Conservation (phyloP, 2,329 filamentous ascomycete species). For the Fusarium scirpi region DNA sequence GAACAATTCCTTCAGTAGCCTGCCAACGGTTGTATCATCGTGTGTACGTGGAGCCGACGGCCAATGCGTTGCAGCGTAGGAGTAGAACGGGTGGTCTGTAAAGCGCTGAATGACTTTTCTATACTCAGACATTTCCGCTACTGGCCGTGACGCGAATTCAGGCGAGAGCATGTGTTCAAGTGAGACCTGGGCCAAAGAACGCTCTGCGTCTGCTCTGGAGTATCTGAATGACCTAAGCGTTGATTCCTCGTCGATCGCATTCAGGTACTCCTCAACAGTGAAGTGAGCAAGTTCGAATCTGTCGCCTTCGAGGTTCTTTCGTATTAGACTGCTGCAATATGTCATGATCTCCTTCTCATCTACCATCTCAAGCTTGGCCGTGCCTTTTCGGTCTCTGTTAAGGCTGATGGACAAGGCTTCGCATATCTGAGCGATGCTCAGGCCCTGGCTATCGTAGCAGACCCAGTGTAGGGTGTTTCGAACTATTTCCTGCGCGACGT, state of each 20-base stretch:
- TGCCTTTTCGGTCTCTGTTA: neutral
- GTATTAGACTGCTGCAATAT: neutral
- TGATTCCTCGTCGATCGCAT: neutral
- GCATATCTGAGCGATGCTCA: neutral
- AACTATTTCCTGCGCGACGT: neutral
- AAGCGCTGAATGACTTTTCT: neutral
- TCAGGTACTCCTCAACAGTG: neutral
- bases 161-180: neutral
- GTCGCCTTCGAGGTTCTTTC: neutral
- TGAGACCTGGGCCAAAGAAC: neutral
- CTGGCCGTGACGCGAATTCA: neutral
- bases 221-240: neutral
- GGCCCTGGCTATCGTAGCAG: neutral
- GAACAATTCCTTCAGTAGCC: neutral
- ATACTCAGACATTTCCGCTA: neutral
- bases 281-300: neutral
- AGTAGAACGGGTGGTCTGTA: neutral
- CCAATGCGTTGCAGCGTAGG: neutral
- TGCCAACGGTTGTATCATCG: neutral
- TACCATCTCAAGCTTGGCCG: neutral
- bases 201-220: fast-evolving
- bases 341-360: neutral
- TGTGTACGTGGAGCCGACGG: neutral
- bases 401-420: neutral
- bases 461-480: neutral